Base-by-base conservation (phyloP, 2,329 filamentous ascomycete species). In the Aspergillus felis region DNA sequence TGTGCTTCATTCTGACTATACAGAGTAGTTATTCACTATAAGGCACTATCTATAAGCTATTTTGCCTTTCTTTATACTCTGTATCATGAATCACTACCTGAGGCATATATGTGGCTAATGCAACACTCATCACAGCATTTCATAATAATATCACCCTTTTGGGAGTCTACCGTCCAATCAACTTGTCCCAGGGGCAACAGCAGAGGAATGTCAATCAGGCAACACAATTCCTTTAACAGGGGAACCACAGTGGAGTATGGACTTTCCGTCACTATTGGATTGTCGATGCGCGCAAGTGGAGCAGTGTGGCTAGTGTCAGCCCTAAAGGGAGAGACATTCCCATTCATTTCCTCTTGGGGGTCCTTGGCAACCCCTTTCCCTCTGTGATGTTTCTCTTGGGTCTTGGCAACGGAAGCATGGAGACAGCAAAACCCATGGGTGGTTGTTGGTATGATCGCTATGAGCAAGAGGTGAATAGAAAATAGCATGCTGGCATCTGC, bases 161-260 rank as follows among this genome's bases (percentile, higher is more conserved):
- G 6, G 14, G 32, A 17, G 14, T 5, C 32, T 7, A 38, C 2
- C 14, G 3, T 38, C 32, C 32, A 38, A 38, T 38, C 32, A 38
- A 35, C 14, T 12, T 17, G 5, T 38, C 5, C 14, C 3, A 17
- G 32, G 12, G 12, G 32, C 5, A 17, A 38, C 2, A 17, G 14
- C 12, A 38, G 32, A 38, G 32, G 27, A 53, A 27, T 29, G 22
- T 7, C 10, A 22, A 50, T 50, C 49, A 55, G 53, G 53, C 53
- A 55, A 29, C 53, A 50, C 32, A 49, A 55, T 55, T 55, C 53
- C 41, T 35, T 41, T 6, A 3, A 28, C 29, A 41, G 44, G 44
- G 29, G 10, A 47, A 46, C 42, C 5, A 29, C 32, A 50, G 53
- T 54, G 53, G 53, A 38, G 41, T 8, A 22, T 17, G 2, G 4